Conservation (phyloP, 441 rosid species). For the Geranium incanum region DNA sequence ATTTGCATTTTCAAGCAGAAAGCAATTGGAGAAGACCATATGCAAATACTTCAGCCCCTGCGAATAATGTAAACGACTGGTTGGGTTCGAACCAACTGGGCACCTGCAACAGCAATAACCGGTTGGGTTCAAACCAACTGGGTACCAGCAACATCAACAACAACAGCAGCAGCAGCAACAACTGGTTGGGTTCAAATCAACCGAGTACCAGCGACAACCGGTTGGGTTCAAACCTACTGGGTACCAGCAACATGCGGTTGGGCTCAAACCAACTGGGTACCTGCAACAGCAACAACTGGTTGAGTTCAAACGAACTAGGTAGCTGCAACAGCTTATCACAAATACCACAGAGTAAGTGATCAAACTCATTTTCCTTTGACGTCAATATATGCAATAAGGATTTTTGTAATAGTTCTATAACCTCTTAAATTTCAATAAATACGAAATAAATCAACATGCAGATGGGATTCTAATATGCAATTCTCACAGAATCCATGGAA, state of each 20-base stretch:
- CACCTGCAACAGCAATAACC: neutral
- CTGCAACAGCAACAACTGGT: slow-evolving; percentile 6
- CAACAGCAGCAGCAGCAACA: no score
- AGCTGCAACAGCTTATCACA: slow-evolving; percentile 22
- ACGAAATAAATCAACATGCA: neutral
- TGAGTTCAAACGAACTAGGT: slow-evolving; percentile 11
- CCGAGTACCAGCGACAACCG: neutral
- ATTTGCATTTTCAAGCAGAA: slow-evolving; percentile 30
- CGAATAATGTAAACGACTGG: slow-evolving; percentile 24
- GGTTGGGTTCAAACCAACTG: neutral
- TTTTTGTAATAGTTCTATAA: neutral
- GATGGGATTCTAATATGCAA: no score
- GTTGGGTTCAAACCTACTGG: neutral
- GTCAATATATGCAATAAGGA: slow-evolving; percentile 7
- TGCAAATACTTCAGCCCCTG: slow-evolving; percentile 4
- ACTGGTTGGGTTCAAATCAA: neutral
- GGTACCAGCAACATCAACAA: neutral
- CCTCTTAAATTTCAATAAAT: neutral
- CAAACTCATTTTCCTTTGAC: slow-evolving; percentile 4
- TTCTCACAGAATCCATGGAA: no score
- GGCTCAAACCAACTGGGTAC: slow-evolving; percentile 1
- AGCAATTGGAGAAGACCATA: slow-evolving; percentile 20
- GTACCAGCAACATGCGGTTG: slow-evolving; percentile 16
- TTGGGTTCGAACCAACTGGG: slow-evolving; percentile 16
- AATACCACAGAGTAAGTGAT: slow-evolving; percentile 37